Evolutionary conservation across 371 early-diverging fungal genomes (phyloP).

Genomic region (Lichtheimia hyalospora): DNA sequence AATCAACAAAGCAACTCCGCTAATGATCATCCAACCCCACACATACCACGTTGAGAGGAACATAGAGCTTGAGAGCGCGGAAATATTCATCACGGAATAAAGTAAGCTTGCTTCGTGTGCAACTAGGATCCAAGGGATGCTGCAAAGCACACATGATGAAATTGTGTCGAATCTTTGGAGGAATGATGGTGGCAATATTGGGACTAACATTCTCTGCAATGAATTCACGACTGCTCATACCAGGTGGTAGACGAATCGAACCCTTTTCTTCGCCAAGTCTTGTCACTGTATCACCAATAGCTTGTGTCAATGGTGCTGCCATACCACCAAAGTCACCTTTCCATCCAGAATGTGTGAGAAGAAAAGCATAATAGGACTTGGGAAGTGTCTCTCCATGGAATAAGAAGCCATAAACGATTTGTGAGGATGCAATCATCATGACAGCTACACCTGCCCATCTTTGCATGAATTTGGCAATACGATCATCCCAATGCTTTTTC

Average conservation of each 20-base stretch:
- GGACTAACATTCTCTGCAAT: conserved; percentile 56
- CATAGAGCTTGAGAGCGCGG: conserved; percentile 66
- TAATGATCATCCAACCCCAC: neutral
- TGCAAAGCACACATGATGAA: conserved; percentile 71
- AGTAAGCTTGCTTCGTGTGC: conserved; percentile 40
- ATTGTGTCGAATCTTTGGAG: conserved; percentile 57
- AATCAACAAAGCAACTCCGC: conserved; percentile 4
- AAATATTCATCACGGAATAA: conserved; percentile 47
- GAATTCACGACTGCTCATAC: conserved; percentile 46
- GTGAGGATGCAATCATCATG: conserved; percentile 69
- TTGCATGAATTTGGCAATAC: conserved; percentile 51
- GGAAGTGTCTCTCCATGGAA: conserved; percentile 65
- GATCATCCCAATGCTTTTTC: conserved; percentile 48
- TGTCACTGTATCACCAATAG: conserved; percentile 37
- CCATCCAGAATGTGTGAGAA: conserved; percentile 67
- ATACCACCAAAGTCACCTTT: conserved; percentile 54
- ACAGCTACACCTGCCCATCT: conserved; percentile 58
- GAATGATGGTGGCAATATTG: conserved; percentile 53
- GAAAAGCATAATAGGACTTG: conserved; percentile 63
- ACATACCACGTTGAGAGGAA: conserved; percentile 71
- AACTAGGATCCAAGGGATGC: conserved; percentile 67
- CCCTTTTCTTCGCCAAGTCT: conserved; percentile 35
- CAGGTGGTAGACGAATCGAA: conserved; percentile 44
- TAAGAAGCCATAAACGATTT: conserved; percentile 65
- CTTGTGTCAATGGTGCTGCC: conserved; percentile 49